phyloP scores from a whole-genome alignment of 495 filamentous ascomycete genomes.

The Penicillium mononematosum region DNA sequence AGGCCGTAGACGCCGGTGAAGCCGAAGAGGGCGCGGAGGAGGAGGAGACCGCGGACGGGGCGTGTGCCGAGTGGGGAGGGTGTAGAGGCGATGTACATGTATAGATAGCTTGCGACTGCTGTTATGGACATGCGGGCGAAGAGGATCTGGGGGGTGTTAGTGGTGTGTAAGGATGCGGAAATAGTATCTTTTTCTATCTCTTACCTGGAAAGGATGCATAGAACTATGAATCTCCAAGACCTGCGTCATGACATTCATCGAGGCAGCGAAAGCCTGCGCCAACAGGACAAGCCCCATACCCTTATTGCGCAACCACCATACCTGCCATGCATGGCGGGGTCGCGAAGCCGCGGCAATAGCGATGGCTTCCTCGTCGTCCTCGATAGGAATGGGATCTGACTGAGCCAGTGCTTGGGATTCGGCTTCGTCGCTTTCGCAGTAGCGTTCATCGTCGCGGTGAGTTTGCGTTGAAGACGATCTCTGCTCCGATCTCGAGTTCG shows the following conservation, averaged over 20 bases:
- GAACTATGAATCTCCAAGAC: constrained; percentile 71
- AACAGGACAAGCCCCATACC: constrained; percentile 70
- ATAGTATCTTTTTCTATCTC: not conserved
- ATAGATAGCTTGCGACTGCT: constrained; percentile 59
- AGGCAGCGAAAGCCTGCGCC: constrained; percentile 78
- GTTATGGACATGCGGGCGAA: constrained; percentile 86
- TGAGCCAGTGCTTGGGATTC: constrained; percentile 12
- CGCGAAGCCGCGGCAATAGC: constrained; percentile 7
- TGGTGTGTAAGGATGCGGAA: not conserved
- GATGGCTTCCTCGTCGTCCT: constrained; percentile 11
- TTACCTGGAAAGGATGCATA: constrained; percentile 80
- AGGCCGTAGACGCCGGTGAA: constrained; percentile 85
- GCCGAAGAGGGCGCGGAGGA: constrained; percentile 68
- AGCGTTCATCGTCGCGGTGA: not conserved
- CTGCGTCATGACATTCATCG: constrained; percentile 86
- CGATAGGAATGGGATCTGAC: constrained; percentile 26
- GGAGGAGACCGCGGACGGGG: constrained; percentile 63
- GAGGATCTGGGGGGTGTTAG: constrained; percentile 54
- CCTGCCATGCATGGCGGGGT: constrained; percentile 30
- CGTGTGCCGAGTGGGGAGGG: constrained; percentile 68
- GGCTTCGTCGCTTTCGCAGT: constrained; percentile 15
- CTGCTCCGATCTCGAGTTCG: not conserved
- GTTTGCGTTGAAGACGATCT: not conserved
- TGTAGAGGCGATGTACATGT: constrained; percentile 71
- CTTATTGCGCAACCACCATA: constrained; percentile 60